Evolutionary conservation across 2,329 filamentous ascomycete species (phyloP).

Genomic region (Alternaria sp.): DNA sequence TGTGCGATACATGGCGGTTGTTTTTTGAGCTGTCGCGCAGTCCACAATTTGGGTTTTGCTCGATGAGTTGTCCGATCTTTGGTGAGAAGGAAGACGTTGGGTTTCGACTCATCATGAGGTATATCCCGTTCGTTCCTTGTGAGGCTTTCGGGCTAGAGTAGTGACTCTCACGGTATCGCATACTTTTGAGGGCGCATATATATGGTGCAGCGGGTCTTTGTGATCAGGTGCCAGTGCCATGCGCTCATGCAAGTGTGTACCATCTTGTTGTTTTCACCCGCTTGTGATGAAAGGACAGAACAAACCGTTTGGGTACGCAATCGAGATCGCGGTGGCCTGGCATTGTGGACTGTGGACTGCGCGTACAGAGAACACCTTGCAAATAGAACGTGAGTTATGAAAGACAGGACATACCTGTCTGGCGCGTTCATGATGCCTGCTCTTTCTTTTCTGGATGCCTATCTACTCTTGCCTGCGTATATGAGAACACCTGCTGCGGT

Average conservation of each 20-base stretch:
- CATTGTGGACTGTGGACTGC: slow-evolving; percentile 8
- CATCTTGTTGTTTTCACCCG: slow-evolving; percentile 1
- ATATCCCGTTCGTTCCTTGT: not conserved
- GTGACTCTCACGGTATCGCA: not conserved
- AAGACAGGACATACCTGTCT: slow-evolving; percentile 42
- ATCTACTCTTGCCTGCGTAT: slow-evolving; percentile 3
- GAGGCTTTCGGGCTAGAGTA: not conserved
- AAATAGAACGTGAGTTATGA: not conserved
- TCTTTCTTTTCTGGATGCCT: slow-evolving; percentile 14
- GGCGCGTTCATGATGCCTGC: slow-evolving; percentile 49
- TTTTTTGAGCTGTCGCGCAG: slow-evolving; percentile 20
- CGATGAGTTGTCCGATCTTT: slow-evolving; percentile 22
- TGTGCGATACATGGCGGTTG: slow-evolving; percentile 14
- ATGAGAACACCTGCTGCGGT: slow-evolving; percentile 5
- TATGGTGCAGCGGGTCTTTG: not conserved
- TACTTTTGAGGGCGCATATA: slow-evolving; percentile 1
- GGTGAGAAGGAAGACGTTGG: slow-evolving; percentile 8
- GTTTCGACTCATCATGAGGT: slow-evolving; percentile 7
- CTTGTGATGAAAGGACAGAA: slow-evolving; percentile 8
- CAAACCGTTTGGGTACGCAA: slow-evolving; percentile 10
- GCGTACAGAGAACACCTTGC: slow-evolving; percentile 11
- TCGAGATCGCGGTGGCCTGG: not conserved
- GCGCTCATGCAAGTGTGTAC: not conserved
- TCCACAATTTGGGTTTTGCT: slow-evolving; percentile 17
- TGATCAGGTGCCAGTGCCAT: not conserved